Base-by-base conservation (phyloP, 2,329 filamentous ascomycete species). In the Pleurostoma richardsiae region DNA sequence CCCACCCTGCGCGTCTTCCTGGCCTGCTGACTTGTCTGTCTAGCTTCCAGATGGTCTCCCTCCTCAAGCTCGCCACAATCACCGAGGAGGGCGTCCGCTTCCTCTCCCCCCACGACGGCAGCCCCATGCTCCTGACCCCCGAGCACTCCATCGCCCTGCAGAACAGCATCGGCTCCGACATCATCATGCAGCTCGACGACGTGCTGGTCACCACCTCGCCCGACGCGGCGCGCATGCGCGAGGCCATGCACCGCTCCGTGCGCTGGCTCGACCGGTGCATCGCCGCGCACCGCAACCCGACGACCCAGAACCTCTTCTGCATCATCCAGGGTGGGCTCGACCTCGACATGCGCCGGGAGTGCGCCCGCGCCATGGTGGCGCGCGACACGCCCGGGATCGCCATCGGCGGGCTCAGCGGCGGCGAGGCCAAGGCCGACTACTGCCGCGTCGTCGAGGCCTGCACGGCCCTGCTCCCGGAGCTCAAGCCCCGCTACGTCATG, bases 131-230 rank as follows among this genome's bases (percentile, higher is more conserved):
- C 8, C 82, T 99, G 41, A 99, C 94, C 0, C 94, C 94, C 0
- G 95, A 99, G 66, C 92, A 97, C 71, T 97, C 94, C 1, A 96
- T 99, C 58, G 86, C 85, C 8, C 77, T 99, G 4, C 94, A 99
- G 65, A 97, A 99, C 68, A 92, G 86, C 46, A 99, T 99, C 59
- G 94, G 94, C 53, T 95, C 90, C 53, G 94, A 99, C 68, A 97
- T 99, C 57, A 96, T 97, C 55, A 99, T 99, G 95, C 95, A 99
- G 69, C 83, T 99, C 4, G 94, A 99, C 73, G 95, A 99, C 66
- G 95, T 99, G 10, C 86, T 99, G 44, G 92, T 90, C 30, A 97
- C 94, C 0, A 99, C 94, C 0, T 96, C 90, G 0, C 92, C 92
- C 0, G 94, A 99, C 66, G 74, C 81, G 47, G 84, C 74, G 26